Conservation (phyloP, 495 filamentous ascomycete species). For the Tuber brumale region DNA sequence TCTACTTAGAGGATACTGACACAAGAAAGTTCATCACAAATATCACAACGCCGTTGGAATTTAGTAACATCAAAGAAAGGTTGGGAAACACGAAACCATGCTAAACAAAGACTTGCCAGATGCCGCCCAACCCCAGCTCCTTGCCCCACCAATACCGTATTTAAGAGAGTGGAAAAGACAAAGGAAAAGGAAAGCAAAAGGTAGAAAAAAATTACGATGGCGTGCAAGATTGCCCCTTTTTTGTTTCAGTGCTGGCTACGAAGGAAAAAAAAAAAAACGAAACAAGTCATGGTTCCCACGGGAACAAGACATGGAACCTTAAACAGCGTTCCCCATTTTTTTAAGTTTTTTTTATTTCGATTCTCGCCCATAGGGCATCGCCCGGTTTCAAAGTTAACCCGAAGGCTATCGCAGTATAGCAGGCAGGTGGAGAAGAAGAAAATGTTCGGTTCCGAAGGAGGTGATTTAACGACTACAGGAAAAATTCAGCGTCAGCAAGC, state of each 20-base stretch:
- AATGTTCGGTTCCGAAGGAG: background rate
- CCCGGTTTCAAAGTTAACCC: background rate
- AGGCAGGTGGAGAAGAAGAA: background rate
- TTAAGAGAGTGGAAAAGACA: background rate
- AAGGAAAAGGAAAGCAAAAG: background rate
- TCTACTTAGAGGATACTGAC: background rate
- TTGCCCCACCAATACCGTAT: background rate
- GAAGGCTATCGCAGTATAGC: background rate
- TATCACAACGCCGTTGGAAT: slow-evolving; percentile 2
- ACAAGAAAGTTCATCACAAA: background rate
- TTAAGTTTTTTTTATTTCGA: slow-evolving; percentile 1
- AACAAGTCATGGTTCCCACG: background rate
- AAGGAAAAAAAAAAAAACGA: background rate
- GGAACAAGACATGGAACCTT: background rate
- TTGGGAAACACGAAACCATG: slow-evolving; percentile 3
- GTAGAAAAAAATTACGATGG: background rate
- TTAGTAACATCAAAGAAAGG: background rate
- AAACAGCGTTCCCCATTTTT: background rate
- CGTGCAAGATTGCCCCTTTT: background rate
- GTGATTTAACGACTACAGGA: slow-evolving; percentile 2
- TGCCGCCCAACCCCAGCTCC: background rate
- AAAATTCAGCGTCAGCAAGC: slow-evolving; percentile 3
- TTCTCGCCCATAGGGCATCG: background rate
- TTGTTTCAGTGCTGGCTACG: background rate
- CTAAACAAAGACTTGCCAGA: slow-evolving; percentile 3